Conservation (phyloP, 2,329 filamentous ascomycete genomes). For the Exophiala aquamarina region DNA sequence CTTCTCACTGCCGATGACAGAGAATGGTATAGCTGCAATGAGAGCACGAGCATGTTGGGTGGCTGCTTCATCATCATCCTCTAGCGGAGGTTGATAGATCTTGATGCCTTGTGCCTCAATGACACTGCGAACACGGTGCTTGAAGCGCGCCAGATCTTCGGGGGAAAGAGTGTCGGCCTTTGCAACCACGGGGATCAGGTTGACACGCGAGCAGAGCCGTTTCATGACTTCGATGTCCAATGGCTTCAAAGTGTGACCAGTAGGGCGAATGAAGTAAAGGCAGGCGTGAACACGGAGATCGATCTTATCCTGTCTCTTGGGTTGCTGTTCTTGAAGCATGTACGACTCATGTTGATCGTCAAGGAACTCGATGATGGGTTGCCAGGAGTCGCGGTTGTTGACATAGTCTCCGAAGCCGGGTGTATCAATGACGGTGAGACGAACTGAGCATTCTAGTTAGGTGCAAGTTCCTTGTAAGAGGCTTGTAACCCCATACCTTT, state of each 20-base stretch:
- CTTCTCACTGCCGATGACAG: conserved; percentile 98
- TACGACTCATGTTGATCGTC: conserved; percentile 99
- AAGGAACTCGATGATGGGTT: conserved; percentile 99
- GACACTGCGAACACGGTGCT: conserved; percentile 88
- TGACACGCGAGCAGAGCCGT: conserved; percentile 95
- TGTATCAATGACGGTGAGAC: conserved; percentile 97
- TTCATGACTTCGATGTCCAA: conserved; percentile 99
- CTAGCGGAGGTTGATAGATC: conserved; percentile 96
- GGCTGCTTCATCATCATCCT: conserved; percentile 97
- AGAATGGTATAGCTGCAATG: conserved; percentile 97
- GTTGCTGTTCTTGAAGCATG: conserved; percentile 99
- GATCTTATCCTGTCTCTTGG: conserved; percentile 96
- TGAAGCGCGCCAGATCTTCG: conserved; percentile 86
- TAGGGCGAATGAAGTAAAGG: conserved; percentile 98
- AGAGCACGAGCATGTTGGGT: conserved; percentile 91
- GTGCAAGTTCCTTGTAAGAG: background rate
- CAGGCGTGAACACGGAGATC: conserved; percentile 98
- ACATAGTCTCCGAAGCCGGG: conserved; percentile 99
- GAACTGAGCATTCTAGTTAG: conserved; percentile 60
- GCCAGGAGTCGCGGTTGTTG: conserved; percentile 99
- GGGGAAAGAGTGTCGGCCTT: conserved; percentile 98
- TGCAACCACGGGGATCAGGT: conserved; percentile 96
- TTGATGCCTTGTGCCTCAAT: conserved; percentile 99
- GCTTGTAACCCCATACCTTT: conserved; percentile 70
- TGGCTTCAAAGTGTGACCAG: conserved; percentile 96